Evolutionary conservation across 2,329 filamentous ascomycete genomes (phyloP).

Genomic region (Tolypocladium sp.): DNA sequence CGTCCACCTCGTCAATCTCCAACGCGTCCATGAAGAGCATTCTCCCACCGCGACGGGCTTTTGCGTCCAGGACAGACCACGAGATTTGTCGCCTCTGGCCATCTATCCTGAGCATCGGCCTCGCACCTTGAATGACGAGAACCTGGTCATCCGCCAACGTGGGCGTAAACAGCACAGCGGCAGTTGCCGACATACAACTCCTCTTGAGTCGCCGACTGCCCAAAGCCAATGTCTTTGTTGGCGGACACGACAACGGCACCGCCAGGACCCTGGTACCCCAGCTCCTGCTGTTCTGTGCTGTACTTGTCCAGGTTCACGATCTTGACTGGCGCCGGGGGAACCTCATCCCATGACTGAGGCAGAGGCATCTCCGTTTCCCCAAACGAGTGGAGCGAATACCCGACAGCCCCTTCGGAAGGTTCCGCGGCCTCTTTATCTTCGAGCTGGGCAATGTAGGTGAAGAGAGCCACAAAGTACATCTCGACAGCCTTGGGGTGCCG

Average conservation of each 20-base stretch:
- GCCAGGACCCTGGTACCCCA: slow-evolving; percentile 11
- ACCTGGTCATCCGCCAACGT: slow-evolving; percentile 15
- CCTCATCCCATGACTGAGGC: neutral
- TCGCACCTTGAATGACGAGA: slow-evolving; percentile 16
- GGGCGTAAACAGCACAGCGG: slow-evolving; percentile 23
- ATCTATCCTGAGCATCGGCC: slow-evolving; percentile 17
- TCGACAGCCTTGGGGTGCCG: slow-evolving; percentile 16
- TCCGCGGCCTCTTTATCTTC: neutral
- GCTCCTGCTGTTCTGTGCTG: slow-evolving; percentile 13
- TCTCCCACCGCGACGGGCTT: slow-evolving; percentile 12
- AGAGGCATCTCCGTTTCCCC: neutral
- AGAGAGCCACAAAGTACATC: slow-evolving; percentile 20
- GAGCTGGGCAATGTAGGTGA: slow-evolving; percentile 16
- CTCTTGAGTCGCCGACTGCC: slow-evolving; percentile 26
- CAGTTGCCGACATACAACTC: slow-evolving; percentile 23
- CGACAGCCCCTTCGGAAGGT: neutral
- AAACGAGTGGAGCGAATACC: slow-evolving; percentile 12
- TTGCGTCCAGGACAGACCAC: slow-evolving; percentile 8
- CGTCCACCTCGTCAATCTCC: slow-evolving; percentile 20
- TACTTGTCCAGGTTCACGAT: slow-evolving; percentile 11
- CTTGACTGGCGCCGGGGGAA: slow-evolving; percentile 6
- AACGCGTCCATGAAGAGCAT: slow-evolving; percentile 27
- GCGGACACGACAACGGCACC: slow-evolving; percentile 21
- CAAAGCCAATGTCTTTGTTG: slow-evolving; percentile 24
- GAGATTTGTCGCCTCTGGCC: slow-evolving; percentile 19